phyloP scores from a whole-genome alignment of 495 filamentous ascomycete genomes.

The Xylaria palmicola region DNA sequence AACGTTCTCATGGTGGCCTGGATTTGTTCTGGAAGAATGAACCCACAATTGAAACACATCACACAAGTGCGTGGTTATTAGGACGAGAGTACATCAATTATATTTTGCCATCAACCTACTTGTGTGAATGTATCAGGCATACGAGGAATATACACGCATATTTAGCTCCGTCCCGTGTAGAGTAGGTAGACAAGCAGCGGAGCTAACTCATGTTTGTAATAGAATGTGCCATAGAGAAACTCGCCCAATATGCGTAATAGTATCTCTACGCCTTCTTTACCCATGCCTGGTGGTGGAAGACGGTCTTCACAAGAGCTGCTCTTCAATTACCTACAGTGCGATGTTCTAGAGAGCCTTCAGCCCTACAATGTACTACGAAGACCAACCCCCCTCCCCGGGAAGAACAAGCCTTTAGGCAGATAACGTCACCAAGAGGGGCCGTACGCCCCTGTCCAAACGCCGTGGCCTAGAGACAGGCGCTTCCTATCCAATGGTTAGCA shows the following conservation, averaged over 20 bases:
- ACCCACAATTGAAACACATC: neutral
- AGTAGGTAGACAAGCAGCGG: neutral
- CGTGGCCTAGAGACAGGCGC: neutral
- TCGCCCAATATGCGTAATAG: too few species aligned
- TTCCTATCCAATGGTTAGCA: neutral
- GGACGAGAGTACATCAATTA: too few species aligned
- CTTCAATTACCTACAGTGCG: neutral
- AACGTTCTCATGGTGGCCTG: neutral
- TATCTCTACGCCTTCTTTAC: too few species aligned
- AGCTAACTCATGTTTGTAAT: neutral
- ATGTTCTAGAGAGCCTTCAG: neutral
- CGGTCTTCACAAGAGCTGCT: too few species aligned
- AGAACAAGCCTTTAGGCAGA: neutral
- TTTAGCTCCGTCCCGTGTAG: too few species aligned
- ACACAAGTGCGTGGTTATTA: too few species aligned
- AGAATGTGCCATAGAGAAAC: too few species aligned
- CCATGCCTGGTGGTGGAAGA: too few species aligned
- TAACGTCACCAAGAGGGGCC: neutral
- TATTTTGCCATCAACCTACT: too few species aligned
- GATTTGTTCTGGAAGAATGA: neutral
- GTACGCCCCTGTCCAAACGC: neutral
- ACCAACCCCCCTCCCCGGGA: neutral
- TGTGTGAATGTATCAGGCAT: too few species aligned
- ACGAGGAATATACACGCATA: too few species aligned
- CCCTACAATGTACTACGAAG: constrained; percentile 4